These are phyloP conservation scores for Phaeosphaeriaceae sp. DNA, from an alignment of 2,329 filamentous ascomycete species.

Conservation along the genomic window DNA sequence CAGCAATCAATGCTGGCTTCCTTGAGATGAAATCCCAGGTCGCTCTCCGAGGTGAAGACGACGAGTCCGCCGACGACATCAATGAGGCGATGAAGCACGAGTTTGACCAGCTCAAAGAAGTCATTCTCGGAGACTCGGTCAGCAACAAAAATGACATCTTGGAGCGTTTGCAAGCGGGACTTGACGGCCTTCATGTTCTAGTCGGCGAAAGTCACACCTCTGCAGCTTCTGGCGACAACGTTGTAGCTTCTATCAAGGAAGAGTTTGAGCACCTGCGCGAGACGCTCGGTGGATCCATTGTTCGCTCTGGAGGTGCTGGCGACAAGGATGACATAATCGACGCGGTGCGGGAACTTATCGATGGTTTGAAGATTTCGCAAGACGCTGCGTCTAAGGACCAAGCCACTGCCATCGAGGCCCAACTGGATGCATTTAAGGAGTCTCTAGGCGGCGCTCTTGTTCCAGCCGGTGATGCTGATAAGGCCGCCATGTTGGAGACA, in stretches of 20 bases:
- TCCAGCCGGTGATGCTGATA: constrained; percentile 43
- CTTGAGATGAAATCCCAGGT: constrained; percentile 52
- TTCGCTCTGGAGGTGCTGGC: constrained; percentile 54
- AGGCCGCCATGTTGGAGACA: constrained; percentile 53
- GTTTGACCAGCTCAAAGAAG: constrained; percentile 81
- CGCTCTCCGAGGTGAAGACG: constrained; percentile 44
- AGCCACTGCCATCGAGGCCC: constrained; percentile 52
- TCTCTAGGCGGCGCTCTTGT: constrained; percentile 54
- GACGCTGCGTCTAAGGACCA: constrained; percentile 52
- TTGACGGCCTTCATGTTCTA: constrained; percentile 58
- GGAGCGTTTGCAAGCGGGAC: constrained; percentile 63
- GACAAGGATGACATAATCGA: constrained; percentile 75
- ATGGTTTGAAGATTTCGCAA: constrained; percentile 53
- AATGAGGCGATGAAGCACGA: constrained; percentile 80
- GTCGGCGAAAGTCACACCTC: constrained; percentile 45
- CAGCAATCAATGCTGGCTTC: constrained; percentile 50
- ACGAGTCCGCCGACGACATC: constrained; percentile 54
- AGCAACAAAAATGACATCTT: constrained; percentile 68
- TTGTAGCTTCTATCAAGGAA: constrained; percentile 61
- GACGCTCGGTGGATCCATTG: constrained; percentile 61
- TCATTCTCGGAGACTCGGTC: constrained; percentile 70
- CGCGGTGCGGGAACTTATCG: constrained; percentile 63
- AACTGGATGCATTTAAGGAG: constrained; percentile 54
- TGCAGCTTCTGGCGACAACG: constrained; percentile 51
- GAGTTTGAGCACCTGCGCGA: constrained; percentile 70